A percentile compares a stretch with the other conserved stretches of the same genome.
Evolutionary conservation across 108 stramenopile species (phyloP).

Genomic region (Cyclotella cryptica): DNA sequence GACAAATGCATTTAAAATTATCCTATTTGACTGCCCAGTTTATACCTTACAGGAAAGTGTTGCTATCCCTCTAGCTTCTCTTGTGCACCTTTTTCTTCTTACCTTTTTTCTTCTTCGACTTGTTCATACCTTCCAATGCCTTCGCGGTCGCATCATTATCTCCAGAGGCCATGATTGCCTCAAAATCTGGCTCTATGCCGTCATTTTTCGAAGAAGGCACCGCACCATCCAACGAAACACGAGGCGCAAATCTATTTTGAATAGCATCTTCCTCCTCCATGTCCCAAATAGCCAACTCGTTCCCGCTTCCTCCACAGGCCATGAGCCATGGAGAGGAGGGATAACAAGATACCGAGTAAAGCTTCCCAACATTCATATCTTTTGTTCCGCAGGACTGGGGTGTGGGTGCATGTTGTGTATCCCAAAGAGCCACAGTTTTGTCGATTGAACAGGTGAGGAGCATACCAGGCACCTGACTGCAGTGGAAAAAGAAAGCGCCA

Average conservation of each 20-base stretch:
- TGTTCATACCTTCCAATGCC: slow-evolving; percentile 59
- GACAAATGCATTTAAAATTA: neutral
- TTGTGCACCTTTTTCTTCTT: slow-evolving; percentile 73
- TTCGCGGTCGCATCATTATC: slow-evolving; percentile 37
- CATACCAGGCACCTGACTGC: slow-evolving; percentile 86
- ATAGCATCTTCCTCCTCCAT: slow-evolving; percentile 74
- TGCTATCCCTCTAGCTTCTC: slow-evolving; percentile 49
- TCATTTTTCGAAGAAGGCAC: slow-evolving; percentile 15
- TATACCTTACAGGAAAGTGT: neutral
- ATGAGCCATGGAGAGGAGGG: slow-evolving; percentile 89
- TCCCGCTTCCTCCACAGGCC: slow-evolving; percentile 90
- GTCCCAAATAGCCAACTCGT: slow-evolving; percentile 95
- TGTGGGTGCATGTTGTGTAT: slow-evolving; percentile 63
- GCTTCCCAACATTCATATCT: slow-evolving; percentile 90
- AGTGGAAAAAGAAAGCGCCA: neutral
- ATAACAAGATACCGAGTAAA: slow-evolving; percentile 87
- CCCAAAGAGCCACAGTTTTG: slow-evolving; percentile 96
- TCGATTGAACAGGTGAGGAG: slow-evolving; percentile 90
- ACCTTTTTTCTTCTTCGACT: slow-evolving; percentile 72
- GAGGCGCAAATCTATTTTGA: slow-evolving; percentile 73
- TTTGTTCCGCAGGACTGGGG: slow-evolving; percentile 79
- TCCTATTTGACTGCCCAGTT: neutral
- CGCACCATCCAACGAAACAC: slow-evolving; percentile 37
- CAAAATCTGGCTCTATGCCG: slow-evolving; percentile 60
- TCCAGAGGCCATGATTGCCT: slow-evolving; percentile 72